A percentile compares a stretch with the other conserved stretches of the same genome.
Conservation (phyloP, 768 basidiomycete genomes). For the Russula sp. region DNA sequence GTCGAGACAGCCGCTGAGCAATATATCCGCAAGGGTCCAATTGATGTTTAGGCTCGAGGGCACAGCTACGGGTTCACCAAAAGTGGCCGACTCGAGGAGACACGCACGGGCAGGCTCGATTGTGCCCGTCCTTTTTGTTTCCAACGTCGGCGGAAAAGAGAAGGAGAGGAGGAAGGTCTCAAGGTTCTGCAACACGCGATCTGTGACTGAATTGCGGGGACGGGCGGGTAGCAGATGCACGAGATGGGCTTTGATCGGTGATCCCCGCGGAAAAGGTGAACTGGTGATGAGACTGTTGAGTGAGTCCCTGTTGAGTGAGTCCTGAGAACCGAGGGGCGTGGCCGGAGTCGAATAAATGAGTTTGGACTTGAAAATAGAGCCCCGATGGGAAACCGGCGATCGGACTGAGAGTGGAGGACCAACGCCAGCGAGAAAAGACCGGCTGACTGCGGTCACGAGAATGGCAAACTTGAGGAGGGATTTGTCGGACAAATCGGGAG, state of each 20-base stretch:
- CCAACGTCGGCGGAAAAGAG: slow-evolving; percentile 22
- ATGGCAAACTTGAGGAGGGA: slow-evolving; percentile 34
- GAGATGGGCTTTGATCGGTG: slow-evolving; percentile 25
- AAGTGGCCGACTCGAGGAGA: slow-evolving; percentile 14
- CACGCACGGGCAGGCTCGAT: slow-evolving; percentile 4
- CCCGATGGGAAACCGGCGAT: not conserved
- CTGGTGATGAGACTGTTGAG: slow-evolving; percentile 6
- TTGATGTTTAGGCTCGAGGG: slow-evolving; percentile 18
- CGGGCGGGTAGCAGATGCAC: slow-evolving; percentile 29
- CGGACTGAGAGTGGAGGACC: slow-evolving; percentile 8
- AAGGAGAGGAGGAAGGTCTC: slow-evolving; percentile 35
- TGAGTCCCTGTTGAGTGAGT: slow-evolving; percentile 23
- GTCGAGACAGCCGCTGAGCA: slow-evolving; percentile 33
- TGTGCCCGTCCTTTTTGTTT: not conserved
- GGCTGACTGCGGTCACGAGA: slow-evolving; percentile 34
- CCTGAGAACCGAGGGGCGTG: slow-evolving; percentile 20
- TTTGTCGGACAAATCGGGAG: slow-evolving; percentile 27
- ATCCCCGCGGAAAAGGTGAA: not conserved
- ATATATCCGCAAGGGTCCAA: slow-evolving; percentile 31
- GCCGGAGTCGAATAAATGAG: slow-evolving; percentile 22
- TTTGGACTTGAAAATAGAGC: slow-evolving; percentile 12
- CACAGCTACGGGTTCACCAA: slow-evolving; percentile 11
- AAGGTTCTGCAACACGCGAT: slow-evolving; percentile 30
- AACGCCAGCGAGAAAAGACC: slow-evolving; percentile 30
- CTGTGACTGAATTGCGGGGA: slow-evolving; percentile 22